Conservation (phyloP, 345 rosid genomes). For the Corchorus olitorius region DNA sequence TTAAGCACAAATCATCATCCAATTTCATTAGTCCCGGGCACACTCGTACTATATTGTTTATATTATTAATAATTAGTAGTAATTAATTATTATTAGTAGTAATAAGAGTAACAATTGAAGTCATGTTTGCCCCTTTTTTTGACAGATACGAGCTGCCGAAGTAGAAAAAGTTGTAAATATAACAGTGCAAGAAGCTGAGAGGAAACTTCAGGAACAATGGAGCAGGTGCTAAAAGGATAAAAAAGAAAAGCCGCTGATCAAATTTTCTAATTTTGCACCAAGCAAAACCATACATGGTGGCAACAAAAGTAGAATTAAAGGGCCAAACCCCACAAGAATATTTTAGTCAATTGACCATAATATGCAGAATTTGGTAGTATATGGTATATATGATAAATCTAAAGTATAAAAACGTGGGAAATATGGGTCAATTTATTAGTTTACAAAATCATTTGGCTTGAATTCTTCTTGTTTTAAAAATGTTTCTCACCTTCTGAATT, state of each 20-base stretch:
- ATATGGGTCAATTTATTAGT: background rate
- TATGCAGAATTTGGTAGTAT: too few relatives aligned
- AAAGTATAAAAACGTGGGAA: background rate
- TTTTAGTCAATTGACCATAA: background rate
- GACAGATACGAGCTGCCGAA: slow-evolving; percentile 51
- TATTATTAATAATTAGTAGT: too few relatives aligned
- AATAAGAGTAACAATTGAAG: too few relatives aligned
- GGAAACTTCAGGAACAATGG: slow-evolving; percentile 26
- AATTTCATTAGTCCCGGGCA: too few relatives aligned
- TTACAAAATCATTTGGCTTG: background rate
- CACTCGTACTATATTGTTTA: too few relatives aligned
- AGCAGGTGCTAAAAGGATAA: background rate
- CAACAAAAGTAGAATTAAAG: background rate
- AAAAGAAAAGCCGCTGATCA: background rate
- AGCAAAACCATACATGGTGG: background rate
- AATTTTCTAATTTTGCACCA: background rate
- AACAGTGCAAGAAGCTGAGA: slow-evolving; percentile 44
- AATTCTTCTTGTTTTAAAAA: background rate
- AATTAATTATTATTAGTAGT: too few relatives aligned
- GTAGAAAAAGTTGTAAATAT: slow-evolving; percentile 44
- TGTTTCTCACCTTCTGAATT: background rate
- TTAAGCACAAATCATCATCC: too few relatives aligned
- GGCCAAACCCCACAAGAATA: too few relatives aligned
- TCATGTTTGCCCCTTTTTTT: background rate
- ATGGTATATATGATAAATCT: too few relatives aligned